A percentile compares a stretch with the other conserved stretches of the same genome.
phyloP scores from a whole-genome alignment of 1,284 basidiomycete species.

The Singerocomus inundabilis region DNA sequence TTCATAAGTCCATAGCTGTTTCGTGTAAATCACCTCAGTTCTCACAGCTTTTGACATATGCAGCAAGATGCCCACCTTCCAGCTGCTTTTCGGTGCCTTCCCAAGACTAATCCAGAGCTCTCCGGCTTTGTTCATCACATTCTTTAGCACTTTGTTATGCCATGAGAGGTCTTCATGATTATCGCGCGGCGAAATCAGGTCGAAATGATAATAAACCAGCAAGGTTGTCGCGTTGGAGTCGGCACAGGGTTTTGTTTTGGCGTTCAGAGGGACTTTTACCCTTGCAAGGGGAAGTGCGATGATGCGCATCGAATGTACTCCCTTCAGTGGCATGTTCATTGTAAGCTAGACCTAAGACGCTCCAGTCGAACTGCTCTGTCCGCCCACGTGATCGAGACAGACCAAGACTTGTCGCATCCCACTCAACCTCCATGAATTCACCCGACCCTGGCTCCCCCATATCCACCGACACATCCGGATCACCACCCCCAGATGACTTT shows the following conservation, averaged over 20 bases:
- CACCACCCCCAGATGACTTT: conserved; percentile 35
- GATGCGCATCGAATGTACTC: conserved; percentile 42
- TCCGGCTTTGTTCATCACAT: conserved; percentile 49
- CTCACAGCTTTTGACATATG: neutral
- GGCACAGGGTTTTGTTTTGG: conserved; percentile 16
- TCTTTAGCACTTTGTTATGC: conserved; percentile 35
- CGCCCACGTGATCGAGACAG: conserved; percentile 24
- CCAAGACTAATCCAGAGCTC: conserved; percentile 64
- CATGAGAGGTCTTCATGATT: conserved; percentile 9
- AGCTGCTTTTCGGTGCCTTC: conserved; percentile 56
- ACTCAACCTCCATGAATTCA: conserved; percentile 28
- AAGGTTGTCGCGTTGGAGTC: conserved; percentile 16
- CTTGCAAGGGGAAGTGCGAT: conserved; percentile 45
- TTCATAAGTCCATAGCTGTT: conserved; percentile 55
- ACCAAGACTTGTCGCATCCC: neutral
- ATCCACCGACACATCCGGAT: conserved; percentile 37
- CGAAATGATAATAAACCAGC: conserved; percentile 50
- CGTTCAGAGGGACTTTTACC: conserved; percentile 12
- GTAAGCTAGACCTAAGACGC: neutral
- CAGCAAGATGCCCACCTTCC: conserved; percentile 55
- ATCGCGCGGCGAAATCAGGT: conserved; percentile 23
- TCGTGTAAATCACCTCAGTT: conserved; percentile 3
- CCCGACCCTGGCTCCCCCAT: conserved; percentile 35
- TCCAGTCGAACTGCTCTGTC: neutral
- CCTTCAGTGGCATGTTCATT: conserved; percentile 30